A percentile compares a stretch with the other conserved stretches of the same genome.
Conservation (phyloP, 169 alveolate species). For the Plasmodium gaboni region DNA sequence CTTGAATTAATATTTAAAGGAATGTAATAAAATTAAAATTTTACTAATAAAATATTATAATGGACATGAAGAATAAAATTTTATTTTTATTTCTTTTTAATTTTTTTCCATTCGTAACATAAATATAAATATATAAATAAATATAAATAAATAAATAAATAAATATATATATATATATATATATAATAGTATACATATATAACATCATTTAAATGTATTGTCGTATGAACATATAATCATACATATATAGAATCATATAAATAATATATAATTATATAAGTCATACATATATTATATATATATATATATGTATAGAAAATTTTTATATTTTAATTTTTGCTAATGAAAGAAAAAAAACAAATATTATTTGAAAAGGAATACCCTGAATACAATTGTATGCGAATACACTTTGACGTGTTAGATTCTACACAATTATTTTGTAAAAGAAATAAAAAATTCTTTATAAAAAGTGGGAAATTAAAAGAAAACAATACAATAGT, state of each 20-base stretch:
- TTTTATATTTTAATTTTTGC: not conserved
- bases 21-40: too few species aligned
- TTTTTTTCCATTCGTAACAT: too few species aligned
- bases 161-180: not conserved
- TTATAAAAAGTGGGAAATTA: constrained; percentile 20
- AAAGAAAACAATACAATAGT: constrained; percentile 8
- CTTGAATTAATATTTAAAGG: too few species aligned
- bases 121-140: not conserved
- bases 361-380: constrained; percentile 18
- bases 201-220: not conserved
- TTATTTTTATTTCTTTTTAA: too few species aligned
- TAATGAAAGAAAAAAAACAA: constrained; percentile 24
- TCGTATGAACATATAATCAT: not conserved
- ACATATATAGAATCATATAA: not conserved
- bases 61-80: too few species aligned
- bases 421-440: constrained; percentile 16
- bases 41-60: too few species aligned
- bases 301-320: too few species aligned
- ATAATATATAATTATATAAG: not conserved
- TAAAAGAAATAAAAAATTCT: constrained; percentile 16
- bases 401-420: constrained; percentile 21
- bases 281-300: not conserved
- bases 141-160: constrained; percentile 1
- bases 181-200: not conserved
- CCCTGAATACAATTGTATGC: constrained; percentile 9